phyloP scores from a whole-genome alignment of 1,284 basidiomycete genomes.

The Amanita bisporigera region DNA sequence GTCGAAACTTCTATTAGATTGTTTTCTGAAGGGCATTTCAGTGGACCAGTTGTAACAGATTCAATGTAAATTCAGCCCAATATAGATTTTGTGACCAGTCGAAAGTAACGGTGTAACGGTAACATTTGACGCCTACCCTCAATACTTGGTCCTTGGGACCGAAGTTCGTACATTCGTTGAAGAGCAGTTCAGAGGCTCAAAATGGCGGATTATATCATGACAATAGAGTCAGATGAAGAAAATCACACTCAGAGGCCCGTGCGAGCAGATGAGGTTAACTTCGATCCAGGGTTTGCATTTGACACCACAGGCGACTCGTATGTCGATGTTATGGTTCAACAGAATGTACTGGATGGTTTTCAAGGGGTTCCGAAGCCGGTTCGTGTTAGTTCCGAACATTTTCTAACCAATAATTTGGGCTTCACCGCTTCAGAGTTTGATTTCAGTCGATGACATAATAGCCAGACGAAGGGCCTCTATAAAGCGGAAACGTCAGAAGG shows the following conservation, averaged over 20 bases:
- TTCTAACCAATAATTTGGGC: slow-evolving; percentile 17
- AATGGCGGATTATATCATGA: slow-evolving; percentile 76
- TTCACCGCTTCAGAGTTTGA: slow-evolving; percentile 59
- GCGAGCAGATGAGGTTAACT: slow-evolving; percentile 59
- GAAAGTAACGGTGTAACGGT: too few species aligned
- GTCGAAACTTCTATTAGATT: not conserved
- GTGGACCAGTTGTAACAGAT: too few species aligned
- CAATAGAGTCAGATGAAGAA: slow-evolving; percentile 81
- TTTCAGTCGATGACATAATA: slow-evolving; percentile 94
- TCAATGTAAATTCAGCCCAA: too few species aligned
- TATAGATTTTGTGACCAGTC: too few species aligned
- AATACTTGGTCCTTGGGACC: too few species aligned
- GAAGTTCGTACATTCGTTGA: not conserved
- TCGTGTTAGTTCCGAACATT: slow-evolving; percentile 32
- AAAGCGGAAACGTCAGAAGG: slow-evolving; percentile 63
- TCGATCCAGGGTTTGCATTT: slow-evolving; percentile 86
- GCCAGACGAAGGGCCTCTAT: slow-evolving; percentile 61
- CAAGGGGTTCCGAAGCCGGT: slow-evolving; percentile 71
- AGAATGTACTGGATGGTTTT: slow-evolving; percentile 54
- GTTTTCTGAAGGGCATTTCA: too few species aligned
- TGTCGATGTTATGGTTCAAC: slow-evolving; percentile 53
- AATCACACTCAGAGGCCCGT: slow-evolving; percentile 35
- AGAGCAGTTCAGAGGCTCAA: not conserved
- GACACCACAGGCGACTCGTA: slow-evolving; percentile 78
- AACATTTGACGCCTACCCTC: too few species aligned